These are phyloP conservation scores for Gleditsia sinensis DNA, from an alignment of 306 rosid species.

Conservation along the genomic window DNA sequence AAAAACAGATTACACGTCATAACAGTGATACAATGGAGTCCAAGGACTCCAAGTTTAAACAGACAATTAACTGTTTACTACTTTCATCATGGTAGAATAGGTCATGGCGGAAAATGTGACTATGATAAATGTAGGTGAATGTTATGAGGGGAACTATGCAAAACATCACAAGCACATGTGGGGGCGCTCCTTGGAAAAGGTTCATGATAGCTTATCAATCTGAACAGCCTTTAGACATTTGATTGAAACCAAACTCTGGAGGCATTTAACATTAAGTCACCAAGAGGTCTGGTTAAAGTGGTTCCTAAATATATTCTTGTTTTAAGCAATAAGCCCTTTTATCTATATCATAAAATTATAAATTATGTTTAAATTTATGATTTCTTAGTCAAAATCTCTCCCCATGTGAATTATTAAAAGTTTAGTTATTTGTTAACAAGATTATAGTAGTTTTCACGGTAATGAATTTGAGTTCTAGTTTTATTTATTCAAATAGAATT, in stretches of 20 bases:
- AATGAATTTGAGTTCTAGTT: neutral
- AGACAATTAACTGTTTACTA: neutral
- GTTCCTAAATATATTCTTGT: slow-evolving; percentile 1
- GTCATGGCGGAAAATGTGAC: neutral
- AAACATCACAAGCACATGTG: neutral
- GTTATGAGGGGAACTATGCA: neutral
- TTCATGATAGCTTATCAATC: neutral
- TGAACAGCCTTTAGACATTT: neutral
- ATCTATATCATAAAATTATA: neutral
- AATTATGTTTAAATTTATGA: neutral
- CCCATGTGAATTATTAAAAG: neutral
- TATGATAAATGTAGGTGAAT: no score
- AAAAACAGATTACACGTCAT: no score
- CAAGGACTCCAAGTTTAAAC: neutral
- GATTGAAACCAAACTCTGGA: neutral
- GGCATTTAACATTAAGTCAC: neutral
- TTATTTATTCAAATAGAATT: neutral
- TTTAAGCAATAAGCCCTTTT: neutral
- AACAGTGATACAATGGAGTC: no score
- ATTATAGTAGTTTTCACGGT: neutral
- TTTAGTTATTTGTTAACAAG: neutral
- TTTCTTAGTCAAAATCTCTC: neutral
- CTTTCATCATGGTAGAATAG: neutral
- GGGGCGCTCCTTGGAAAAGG: neutral
- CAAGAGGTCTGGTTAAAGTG: neutral